Conservation (phyloP, 148 eudicot species). For the Chenopodium berlandieri region DNA sequence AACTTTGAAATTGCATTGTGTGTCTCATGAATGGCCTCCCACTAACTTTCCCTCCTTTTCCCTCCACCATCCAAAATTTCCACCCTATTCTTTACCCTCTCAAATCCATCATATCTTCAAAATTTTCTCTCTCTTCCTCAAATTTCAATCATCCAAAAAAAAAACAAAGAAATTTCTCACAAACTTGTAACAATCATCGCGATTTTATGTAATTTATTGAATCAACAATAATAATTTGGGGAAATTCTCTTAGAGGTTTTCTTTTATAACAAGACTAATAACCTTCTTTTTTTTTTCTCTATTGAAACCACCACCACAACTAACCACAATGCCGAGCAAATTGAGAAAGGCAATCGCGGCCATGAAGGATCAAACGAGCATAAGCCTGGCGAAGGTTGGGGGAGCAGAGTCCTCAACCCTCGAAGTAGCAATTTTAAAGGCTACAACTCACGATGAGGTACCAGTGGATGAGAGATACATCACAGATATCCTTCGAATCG, state of each 20-base stretch:
- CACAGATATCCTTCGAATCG: slow-evolving; percentile 38
- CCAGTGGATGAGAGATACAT: slow-evolving; percentile 59
- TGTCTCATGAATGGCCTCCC: slow-evolving; percentile 26
- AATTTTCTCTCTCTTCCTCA: neutral
- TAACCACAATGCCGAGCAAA: slow-evolving; percentile 59
- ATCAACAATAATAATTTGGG: neutral
- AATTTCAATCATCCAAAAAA: neutral
- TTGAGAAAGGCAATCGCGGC: slow-evolving; percentile 72
- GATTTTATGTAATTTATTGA: neutral
- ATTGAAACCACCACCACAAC: neutral
- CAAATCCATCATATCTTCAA: neutral
- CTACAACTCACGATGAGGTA: slow-evolving; percentile 69
- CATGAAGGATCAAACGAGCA: slow-evolving; percentile 91
- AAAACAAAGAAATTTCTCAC: neutral
- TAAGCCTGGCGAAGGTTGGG: slow-evolving; percentile 71
- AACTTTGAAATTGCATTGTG: neutral
- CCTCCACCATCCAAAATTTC: slow-evolving; percentile 22
- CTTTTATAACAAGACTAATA: neutral
- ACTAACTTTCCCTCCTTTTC: slow-evolving; percentile 22
- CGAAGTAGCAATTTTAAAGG: slow-evolving; percentile 71
- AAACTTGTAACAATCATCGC: neutral
- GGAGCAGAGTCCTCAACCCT: slow-evolving; percentile 46
- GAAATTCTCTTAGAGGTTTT: neutral
- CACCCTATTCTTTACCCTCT: neutral
- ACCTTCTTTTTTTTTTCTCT: neutral